Base-by-base conservation (phyloP, 768 basidiomycete genomes). In the Amanita phalloides region DNA sequence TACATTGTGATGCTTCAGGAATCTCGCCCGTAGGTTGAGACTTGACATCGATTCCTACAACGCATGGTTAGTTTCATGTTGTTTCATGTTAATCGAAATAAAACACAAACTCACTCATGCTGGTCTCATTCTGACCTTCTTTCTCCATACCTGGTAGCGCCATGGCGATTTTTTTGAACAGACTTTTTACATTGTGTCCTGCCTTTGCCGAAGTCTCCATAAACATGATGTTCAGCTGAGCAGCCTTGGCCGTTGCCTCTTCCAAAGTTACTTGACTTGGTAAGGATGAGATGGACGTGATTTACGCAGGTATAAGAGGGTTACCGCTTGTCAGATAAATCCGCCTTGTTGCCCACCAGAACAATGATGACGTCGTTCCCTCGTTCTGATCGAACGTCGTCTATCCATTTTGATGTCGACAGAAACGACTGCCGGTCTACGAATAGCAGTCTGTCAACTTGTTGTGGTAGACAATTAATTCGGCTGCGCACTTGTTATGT, bases 171-270 rank as follows among this genome's bases (percentile, higher is more conserved):
- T 98, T 98, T 74, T 97, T 94, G 77, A 99, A 99, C 58, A 99
- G 68, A 58, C 90, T 90, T 74, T 99, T 99, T 55, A 99, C 96
- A 57, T 99, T 99, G 66, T 98, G 96, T 2, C 96, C 96, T 6
- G 96, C 96, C 66, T 99, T 99, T 28, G 96, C 96, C 26, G 92
- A 96, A 7, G 96, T 98, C 70, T 99, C 96, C 86, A 98, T 98
- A 64, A 95, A 96, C 86, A 98, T 90, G 58, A 98, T 90, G 61
- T 84, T 86, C 56, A 96, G 71, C 64, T 95, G 85, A 42, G 90
- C 85, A 11, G 93, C 78, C 62, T 92, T 92, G 42, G 84, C 81
- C 23, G 94, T 95, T 9, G 95, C 91, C 64, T 98, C 96, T 65
- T 99, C 96, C 3, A 94, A 75, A 6, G 95, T 98, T n/a, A 99